Conservation (phyloP, 2,329 filamentous ascomycete species). For the Colletotrichum chlorophyti region DNA sequence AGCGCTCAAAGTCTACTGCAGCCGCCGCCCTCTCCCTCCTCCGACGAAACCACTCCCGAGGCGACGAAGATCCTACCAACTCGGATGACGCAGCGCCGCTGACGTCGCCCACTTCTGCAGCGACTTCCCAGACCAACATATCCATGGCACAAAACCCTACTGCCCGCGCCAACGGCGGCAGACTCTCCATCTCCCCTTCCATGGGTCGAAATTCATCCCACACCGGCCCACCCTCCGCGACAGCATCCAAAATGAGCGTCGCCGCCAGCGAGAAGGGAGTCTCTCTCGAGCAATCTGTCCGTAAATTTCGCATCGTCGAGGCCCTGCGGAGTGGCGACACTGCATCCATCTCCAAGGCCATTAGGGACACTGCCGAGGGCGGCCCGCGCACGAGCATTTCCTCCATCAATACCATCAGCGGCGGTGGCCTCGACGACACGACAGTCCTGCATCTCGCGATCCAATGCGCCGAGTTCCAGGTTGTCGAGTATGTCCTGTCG, state of each 20-base stretch:
- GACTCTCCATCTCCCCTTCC: constrained; percentile 51
- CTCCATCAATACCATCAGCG: constrained; percentile 52
- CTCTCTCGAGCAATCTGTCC: constrained; percentile 89
- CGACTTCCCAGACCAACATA: constrained; percentile 38
- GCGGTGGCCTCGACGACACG: constrained; percentile 73
- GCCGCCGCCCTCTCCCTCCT: constrained; percentile 59
- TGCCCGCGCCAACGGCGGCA: constrained; percentile 50
- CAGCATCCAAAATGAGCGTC: constrained; percentile 26
- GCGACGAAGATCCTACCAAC: constrained; percentile 57
- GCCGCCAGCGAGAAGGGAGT: constrained; percentile 48
- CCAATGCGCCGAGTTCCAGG: constrained; percentile 90
- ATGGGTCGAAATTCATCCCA: constrained; percentile 50
- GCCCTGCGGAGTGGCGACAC: constrained; percentile 90
- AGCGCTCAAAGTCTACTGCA: constrained; percentile 63
- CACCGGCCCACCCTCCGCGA: constrained; percentile 33
- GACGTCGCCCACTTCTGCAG: constrained; percentile 39
- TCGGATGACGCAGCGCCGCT: constrained; percentile 55
- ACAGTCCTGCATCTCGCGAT: constrained; percentile 92
- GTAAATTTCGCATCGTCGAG: constrained; percentile 94
- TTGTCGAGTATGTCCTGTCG: constrained; percentile 94
- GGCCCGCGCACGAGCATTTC: constrained; percentile 63
- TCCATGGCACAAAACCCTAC: constrained; percentile 45
- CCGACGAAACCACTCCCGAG: constrained; percentile 56
- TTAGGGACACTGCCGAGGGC: constrained; percentile 69
- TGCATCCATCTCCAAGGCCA: constrained; percentile 84